Evolutionary conservation across 331 rosid genomes (phyloP), one percentile per base, ranked within the genome.

Genomic region (Pyracantha coccinea): DNA sequence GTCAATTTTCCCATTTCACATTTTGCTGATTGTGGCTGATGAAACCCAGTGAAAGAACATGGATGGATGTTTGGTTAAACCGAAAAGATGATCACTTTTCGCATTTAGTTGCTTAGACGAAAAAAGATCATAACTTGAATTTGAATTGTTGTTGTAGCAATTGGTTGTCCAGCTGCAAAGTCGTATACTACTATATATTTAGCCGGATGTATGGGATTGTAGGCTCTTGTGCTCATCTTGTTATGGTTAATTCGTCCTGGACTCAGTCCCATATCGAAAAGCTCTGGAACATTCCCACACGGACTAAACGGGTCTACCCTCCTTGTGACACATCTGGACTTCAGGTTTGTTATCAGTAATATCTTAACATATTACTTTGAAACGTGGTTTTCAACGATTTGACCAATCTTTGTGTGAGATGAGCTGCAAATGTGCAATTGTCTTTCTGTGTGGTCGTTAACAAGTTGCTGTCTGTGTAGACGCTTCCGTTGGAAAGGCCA

Each of bases 241-340:
- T 88, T 13, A 90, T 92, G 99, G 99, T 94, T 45, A 94, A 92
- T 85, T 94, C 99, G 69, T 87, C 99, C 27, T 94, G 99, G 97
- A 94, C 99, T 77, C 84, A 80, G 76, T 83, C 92, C 35, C 97
- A 94, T 63, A 92, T 94, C 54, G 86, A 88, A 76, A 85, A 87
- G 83, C 85, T 94, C 55, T 90, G 99, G 99, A 86, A 82, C 77
- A 81, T 92, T 77, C 87, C 96, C 4, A 71, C 81, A 64, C 85
- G 92, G 4, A 92, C 82, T 35, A 92, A 86, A 88, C 87, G 90
- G 66, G 97, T 94, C 23, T 94, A 92, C 77, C 99, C 96, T 82
- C 97, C 99, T 32, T 94, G 97, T 80, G 95, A 92, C 80, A 91
- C 96, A 72, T 88, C 96, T 61, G 91, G 93, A 69, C 91, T 94